These are phyloP conservation scores for Candida boidinii DNA, from an alignment of 805 yeast species.

Conservation along the genomic window DNA sequence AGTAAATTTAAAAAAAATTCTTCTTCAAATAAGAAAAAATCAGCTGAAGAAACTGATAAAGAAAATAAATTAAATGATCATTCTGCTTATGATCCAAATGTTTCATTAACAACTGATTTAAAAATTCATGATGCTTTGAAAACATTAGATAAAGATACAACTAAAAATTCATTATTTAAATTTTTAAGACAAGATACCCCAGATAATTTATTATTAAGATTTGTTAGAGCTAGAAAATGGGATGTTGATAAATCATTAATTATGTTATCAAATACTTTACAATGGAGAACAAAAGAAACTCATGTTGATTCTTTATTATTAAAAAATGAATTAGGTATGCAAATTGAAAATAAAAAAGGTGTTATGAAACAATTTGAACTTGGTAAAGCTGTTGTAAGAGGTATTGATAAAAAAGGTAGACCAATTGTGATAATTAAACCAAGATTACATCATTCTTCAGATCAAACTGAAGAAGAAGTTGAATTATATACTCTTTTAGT, in stretches of 20 bases:
- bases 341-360: constrained; percentile 34
- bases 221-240: constrained; percentile 83
- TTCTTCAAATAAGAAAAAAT: constrained; percentile 18
- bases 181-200: constrained; percentile 70
- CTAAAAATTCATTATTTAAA: constrained; percentile 46
- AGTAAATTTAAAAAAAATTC: constrained; percentile 21
- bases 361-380: constrained; percentile 47
- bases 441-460: constrained; percentile 59
- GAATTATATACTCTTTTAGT: constrained; percentile 65
- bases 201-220: constrained; percentile 70
- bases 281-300: constrained; percentile 63
- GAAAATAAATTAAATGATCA: constrained; percentile 13
- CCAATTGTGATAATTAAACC: constrained; percentile 83
- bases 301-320: constrained; percentile 53
- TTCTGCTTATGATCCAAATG: constrained; percentile 18
- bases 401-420: constrained; percentile 62
- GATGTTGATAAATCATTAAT: constrained; percentile 55
- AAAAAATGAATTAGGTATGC: constrained; percentile 64
- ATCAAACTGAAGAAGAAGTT: constrained; percentile 61
- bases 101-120: constrained; percentile 22
- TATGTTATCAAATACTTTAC: constrained; percentile 66
- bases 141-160: constrained; percentile 40
- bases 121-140: constrained; percentile 41
- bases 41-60: constrained; percentile 11
- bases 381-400: constrained; percentile 69